phyloP scores from a whole-genome alignment of 2,329 filamentous ascomycete species.

The Aspergillus jensenii region DNA sequence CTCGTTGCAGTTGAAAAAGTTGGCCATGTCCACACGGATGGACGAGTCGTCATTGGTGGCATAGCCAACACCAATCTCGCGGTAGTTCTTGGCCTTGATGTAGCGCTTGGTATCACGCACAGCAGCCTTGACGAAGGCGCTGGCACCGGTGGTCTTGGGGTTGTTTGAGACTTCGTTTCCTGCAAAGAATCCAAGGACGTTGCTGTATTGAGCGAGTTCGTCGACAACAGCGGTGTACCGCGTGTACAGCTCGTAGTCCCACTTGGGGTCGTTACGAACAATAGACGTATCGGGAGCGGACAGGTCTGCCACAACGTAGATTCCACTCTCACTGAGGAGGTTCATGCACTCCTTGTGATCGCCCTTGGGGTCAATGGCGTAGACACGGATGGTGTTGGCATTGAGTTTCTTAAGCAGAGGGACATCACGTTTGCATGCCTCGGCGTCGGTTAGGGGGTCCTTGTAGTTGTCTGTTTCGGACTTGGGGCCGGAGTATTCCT shows the following conservation, averaged over 20 bases:
- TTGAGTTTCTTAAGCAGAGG: conserved; percentile 73
- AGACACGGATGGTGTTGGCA: conserved; percentile 91
- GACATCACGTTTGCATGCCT: conserved; percentile 76
- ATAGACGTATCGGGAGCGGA: conserved; percentile 79
- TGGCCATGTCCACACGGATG: conserved; percentile 76
- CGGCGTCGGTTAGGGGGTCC: conserved; percentile 75
- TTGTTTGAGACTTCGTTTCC: conserved; percentile 95
- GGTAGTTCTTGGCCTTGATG: conserved; percentile 75
- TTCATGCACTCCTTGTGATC: conserved; percentile 84
- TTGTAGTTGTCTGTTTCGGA: conserved; percentile 59
- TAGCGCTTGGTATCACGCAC: conserved; percentile 93
- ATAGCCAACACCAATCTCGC: conserved; percentile 84
- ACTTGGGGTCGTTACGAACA: conserved; percentile 73
- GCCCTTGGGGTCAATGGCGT: conserved; percentile 77
- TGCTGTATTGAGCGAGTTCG: conserved; percentile 73
- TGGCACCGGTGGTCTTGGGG: conserved; percentile 79
- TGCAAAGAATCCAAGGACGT: conserved; percentile 94
- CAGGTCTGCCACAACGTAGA: conserved; percentile 91
- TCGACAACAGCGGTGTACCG: conserved; percentile 85
- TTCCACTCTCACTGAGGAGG: conserved; percentile 74
- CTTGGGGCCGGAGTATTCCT: conserved; percentile 63
- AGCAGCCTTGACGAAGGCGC: conserved; percentile 93
- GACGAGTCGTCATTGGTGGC: conserved; percentile 87
- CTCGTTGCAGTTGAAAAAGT: conserved; percentile 88
- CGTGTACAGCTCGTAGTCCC: conserved; percentile 72